Base-by-base conservation (phyloP, 495 filamentous ascomycete species). In the Acidomyces sp. region DNA sequence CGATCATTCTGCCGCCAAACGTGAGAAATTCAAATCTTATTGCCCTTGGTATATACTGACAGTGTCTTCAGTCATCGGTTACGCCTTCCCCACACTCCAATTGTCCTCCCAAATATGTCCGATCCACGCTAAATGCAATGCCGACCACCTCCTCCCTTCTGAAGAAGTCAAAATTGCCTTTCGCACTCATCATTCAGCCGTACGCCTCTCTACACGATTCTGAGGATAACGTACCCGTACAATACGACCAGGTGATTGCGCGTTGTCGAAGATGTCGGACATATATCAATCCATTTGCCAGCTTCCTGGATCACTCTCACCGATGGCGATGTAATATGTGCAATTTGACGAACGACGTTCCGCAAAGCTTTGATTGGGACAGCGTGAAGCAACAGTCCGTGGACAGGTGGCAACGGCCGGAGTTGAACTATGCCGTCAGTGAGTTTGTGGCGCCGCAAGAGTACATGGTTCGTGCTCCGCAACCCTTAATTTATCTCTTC, bases 261-360 rank as follows among this genome's bases (percentile, higher is more conserved):
- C 76, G 90, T 54, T 97, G 90, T 65, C 71, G 90, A 58, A 77
- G 90, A 54, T 97, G 90, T 61, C 73, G 88, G 43, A 87, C 88
- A 30, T 96, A 96, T 55, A 96, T 96, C 66, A 95, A 96, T 60
- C 86, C 90, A 16, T 97, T 88, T 43, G 90, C 87, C 31, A 84
- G 80, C 37, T 97, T 97, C 68, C 64, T 97, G 29, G 90, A 97
- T 45, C 85, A 96, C 59, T 88, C 88, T 15, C 90, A 97, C 65
- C 74, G 90, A 55, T 96, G 90, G 90, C 78, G 88, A 41, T 97
- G 90, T 63, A 97, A 97, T 62, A 96, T 97, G 88, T 97, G 90
- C 57, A 95, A 94, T 60, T 68, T 97, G 41, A 95, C 87, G 39
- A 97, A 96, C 56, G 90, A 97, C 54, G 92, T 97, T 12, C 90